These are phyloP conservation scores for Candida succiphila DNA, from an alignment of 805 yeast species.

Conservation along the genomic window DNA sequence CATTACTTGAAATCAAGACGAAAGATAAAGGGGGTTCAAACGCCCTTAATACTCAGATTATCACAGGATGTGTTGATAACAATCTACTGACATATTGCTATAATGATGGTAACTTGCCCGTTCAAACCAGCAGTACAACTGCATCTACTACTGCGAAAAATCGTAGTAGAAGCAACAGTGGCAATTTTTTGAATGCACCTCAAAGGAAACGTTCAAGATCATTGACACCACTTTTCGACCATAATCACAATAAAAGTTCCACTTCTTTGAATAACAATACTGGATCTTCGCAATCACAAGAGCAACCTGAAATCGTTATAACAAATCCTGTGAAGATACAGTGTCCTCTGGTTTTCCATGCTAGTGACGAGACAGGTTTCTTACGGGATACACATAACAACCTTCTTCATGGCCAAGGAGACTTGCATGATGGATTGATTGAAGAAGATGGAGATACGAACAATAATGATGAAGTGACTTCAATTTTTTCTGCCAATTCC, in stretches of 20 bases:
- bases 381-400: slow-evolving; percentile 16
- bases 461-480: slow-evolving; percentile 11
- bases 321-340: slow-evolving; percentile 27
- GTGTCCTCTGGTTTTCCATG: slow-evolving; percentile 23
- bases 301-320: slow-evolving; percentile 17
- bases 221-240: slow-evolving; percentile 7
- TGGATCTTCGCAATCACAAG: not conserved
- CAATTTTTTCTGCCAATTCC: slow-evolving; percentile 18
- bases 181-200: slow-evolving; percentile 4
- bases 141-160: not conserved
- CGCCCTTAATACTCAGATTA: slow-evolving; percentile 48
- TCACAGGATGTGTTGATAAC: slow-evolving; percentile 45
- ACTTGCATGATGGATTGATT: slow-evolving; percentile 10
- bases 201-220: slow-evolving; percentile 10
- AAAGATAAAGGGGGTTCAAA: slow-evolving; percentile 27
- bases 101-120: slow-evolving; percentile 18
- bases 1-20: slow-evolving; percentile 57
- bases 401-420: slow-evolving; percentile 13
- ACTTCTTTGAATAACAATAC: not conserved
- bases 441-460: slow-evolving; percentile 6
- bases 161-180: slow-evolving; percentile 13
- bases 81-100: slow-evolving; percentile 52
- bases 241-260: not conserved
- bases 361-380: slow-evolving; percentile 20
- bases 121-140: not conserved